Base-by-base conservation (phyloP, 23 red algal genomes). In the Cyanidioschyzon merolae region DNA sequence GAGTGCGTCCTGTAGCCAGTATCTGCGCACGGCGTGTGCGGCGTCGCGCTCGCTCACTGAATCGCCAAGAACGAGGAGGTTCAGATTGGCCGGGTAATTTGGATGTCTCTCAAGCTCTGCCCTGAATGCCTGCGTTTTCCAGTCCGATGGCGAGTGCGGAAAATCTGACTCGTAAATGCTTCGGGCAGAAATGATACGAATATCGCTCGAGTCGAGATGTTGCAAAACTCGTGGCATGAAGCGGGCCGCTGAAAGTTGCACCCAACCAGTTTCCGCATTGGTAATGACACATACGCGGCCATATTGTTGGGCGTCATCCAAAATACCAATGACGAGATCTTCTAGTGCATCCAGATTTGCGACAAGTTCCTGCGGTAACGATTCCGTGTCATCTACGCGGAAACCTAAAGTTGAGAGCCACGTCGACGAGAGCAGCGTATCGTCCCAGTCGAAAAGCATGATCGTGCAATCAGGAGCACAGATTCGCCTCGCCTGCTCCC, bases 231-330 rank as follows among this genome's bases (percentile, higher is more conserved):
- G 59, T 31, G 92, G 92, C 37, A 96, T 67, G 74, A 96, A 96
- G 37, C 89, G 84, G 2, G 68, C 34, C 2, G 86, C 83, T 2
- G 85, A 90, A 31, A 96, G 71, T 40, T 90, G 87, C 24, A 96
- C 92, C 92, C 92, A 96, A 1, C 92, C 92, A 0, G 88, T 87
- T 57, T 96, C 92, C 0, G 92, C 92, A 76, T 96, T 96, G 17
- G 92, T 96, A n/a, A 96, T 82, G 16, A 96, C 77, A 1, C 85
- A 76, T 24, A 96, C 92, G 2, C 79, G 79, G 39, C 92, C 92
- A 58, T 89, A 82, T n/a, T 82, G 74, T 15, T 85, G 34, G 51
- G 88, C 88, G 59, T 96, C 88, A 18, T 67, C 54, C 17, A 96
- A 59, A 25, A 96, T 50, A 31, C 83, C 75, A 17, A 96, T 77